Conservation (phyloP, 306 rosid species). For the Phaseolus lunatus region DNA sequence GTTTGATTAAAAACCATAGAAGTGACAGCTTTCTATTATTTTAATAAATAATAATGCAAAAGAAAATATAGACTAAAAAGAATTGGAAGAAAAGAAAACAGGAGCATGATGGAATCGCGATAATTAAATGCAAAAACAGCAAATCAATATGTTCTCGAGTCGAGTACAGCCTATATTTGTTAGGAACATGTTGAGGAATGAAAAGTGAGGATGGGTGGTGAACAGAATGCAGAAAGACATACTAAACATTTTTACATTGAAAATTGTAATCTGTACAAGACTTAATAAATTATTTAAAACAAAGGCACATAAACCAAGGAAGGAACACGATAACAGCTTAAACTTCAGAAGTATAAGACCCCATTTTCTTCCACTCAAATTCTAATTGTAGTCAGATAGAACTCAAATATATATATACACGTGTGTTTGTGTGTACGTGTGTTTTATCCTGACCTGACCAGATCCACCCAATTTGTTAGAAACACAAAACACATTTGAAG, state of each 20-base stretch:
- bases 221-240: not conserved
- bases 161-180: not conserved
- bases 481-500: slow-evolving; percentile 19
- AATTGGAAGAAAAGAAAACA: not conserved
- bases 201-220: not conserved
- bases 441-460: not conserved
- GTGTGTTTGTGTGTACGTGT: not conserved
- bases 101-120: not conserved
- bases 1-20: not conserved
- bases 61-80: not conserved
- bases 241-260: not conserved
- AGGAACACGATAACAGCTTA: slow-evolving; percentile 1
- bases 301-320: not conserved
- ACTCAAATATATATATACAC: not conserved
- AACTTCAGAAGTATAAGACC: not conserved
- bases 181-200: not conserved
- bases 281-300: not conserved
- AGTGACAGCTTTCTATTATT: not conserved
- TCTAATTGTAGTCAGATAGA: slow-evolving; percentile 27
- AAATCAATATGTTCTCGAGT: slow-evolving; percentile 12
- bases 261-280: not conserved
- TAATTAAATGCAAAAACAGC: slow-evolving; percentile 3
- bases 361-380: not conserved
- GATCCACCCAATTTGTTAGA: slow-evolving; percentile 31
- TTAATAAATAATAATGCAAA: not conserved